Percentiles rank a stretch among this genome's conserved stretches.
Evolutionary conservation across 345 rosid species (phyloP).

Genomic region (Nephelium lappaceum): DNA sequence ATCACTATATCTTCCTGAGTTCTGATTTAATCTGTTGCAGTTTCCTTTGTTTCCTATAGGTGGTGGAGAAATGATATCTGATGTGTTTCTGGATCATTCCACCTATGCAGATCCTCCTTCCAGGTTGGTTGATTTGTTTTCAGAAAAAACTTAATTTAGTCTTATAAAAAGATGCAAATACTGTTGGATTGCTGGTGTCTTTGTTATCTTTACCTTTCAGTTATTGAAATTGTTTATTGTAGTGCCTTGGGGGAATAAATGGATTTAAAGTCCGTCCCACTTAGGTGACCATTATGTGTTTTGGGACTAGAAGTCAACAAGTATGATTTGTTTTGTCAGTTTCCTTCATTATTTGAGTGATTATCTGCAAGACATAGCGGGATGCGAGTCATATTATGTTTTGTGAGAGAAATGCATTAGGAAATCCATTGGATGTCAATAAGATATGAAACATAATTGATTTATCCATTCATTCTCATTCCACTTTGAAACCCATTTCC

Average conservation of each 20-base stretch:
- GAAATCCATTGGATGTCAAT: neutral
- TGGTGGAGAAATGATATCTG: slow-evolving; percentile 97
- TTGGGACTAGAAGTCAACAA: neutral
- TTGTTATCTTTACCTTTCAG: neutral
- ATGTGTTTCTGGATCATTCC: slow-evolving; percentile 92
- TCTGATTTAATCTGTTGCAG: neutral
- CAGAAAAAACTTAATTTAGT: slow-evolving; percentile 3
- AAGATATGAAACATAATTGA: neutral
- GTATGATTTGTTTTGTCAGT: neutral
- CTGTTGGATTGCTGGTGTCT: neutral
- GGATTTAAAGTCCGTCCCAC: neutral
- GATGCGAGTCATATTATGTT: neutral
- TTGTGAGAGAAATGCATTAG: neutral
- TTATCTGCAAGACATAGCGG: neutral
- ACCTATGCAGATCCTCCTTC: slow-evolving; percentile 96
- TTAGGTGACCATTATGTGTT: neutral
- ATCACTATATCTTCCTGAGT: neutral
- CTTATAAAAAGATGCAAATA: neutral
- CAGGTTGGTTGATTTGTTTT: slow-evolving; percentile 52
- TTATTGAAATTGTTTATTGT: neutral
- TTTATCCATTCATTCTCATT: neutral
- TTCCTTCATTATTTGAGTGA: neutral
- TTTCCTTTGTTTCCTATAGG: slow-evolving; percentile 42
- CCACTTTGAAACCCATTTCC: neutral
- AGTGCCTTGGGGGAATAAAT: neutral